Evolutionary conservation across 1,284 basidiomycete species (phyloP).

Genomic region (Ceratobasidium sp.): DNA sequence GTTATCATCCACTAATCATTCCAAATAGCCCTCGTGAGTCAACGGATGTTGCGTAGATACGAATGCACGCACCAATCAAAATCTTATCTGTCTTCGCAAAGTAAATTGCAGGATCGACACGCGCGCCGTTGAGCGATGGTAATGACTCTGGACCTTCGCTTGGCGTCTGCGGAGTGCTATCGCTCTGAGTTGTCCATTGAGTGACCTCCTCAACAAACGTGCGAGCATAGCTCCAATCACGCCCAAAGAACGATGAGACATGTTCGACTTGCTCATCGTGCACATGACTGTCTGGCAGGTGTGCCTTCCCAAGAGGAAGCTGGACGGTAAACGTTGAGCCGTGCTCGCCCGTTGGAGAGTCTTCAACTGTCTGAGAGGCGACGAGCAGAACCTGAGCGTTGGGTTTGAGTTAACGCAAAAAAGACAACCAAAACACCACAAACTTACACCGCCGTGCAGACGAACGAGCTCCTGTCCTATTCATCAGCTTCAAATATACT

Average conservation of each 20-base stretch:
- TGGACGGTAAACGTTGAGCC: constrained; percentile 51
- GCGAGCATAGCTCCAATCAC: constrained; percentile 48
- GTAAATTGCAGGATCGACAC: constrained; percentile 46
- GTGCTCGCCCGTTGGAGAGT: constrained; percentile 46
- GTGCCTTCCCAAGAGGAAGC: constrained; percentile 50
- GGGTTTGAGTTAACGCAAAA: background rate
- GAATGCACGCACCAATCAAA: constrained; percentile 46
- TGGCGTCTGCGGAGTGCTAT: constrained; percentile 30
- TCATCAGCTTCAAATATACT: background rate
- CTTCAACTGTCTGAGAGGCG: constrained; percentile 12
- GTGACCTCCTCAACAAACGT: constrained; percentile 52
- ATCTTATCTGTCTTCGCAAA: constrained; percentile 49
- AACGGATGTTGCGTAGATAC: background rate
- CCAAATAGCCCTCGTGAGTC: background rate
- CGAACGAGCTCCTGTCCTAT: constrained; percentile 49
- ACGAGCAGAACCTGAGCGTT: background rate
- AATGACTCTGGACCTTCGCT: constrained; percentile 46
- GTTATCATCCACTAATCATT: constrained; percentile 50
- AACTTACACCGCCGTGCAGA: constrained; percentile 49
- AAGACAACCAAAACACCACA: background rate
- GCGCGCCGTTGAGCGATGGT: constrained; percentile 46
- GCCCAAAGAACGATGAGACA: constrained; percentile 36
- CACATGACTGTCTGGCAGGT: constrained; percentile 46
- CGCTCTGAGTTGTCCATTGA: constrained; percentile 46
- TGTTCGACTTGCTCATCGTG: constrained; percentile 49